Conservation (phyloP, 768 basidiomycete genomes). For the Kwoniella heveanensis region DNA sequence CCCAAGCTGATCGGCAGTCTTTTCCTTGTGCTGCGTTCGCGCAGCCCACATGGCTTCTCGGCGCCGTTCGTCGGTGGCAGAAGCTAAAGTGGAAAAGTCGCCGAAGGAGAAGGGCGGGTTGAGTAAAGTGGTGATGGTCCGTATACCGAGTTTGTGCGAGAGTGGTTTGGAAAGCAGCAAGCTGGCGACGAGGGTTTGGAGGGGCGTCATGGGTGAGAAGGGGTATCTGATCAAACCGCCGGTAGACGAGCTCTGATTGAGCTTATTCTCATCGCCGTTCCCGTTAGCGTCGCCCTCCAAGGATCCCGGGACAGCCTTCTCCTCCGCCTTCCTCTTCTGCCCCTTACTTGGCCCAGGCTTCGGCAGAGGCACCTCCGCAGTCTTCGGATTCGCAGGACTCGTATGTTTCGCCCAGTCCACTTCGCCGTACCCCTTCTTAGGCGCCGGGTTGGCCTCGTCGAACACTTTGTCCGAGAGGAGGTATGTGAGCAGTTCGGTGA, state of each 20-base stretch:
- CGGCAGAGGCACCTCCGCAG: slow-evolving; percentile 6
- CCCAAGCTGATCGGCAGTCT: slow-evolving; percentile 38
- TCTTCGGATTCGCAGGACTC: slow-evolving; percentile 11
- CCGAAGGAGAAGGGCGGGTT: slow-evolving; percentile 41
- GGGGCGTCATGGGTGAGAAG: slow-evolving; percentile 41
- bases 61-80: slow-evolving; percentile 34
- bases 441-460: slow-evolving; percentile 37
- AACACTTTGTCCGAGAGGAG: slow-evolving; percentile 42
- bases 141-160: slow-evolving; percentile 42
- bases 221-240: slow-evolving; percentile 33
- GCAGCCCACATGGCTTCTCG: slow-evolving; percentile 40
- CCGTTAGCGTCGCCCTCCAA: neutral
- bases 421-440: slow-evolving; percentile 34
- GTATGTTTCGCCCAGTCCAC: slow-evolving; percentile 29
- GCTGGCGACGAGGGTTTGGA: slow-evolving; percentile 41
- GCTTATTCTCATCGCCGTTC: neutral
- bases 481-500: slow-evolving; percentile 25
- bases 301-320: neutral
- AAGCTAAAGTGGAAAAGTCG: slow-evolving; percentile 25
- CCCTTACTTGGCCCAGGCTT: neutral
- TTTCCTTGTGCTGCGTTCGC: slow-evolving; percentile 46
- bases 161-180: slow-evolving; percentile 44
- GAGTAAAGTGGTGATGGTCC: slow-evolving; percentile 44
- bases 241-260: no score
- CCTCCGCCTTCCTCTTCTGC: neutral